Evolutionary conservation across 768 basidiomycete species (phyloP).

Genomic region (Russula earlei): DNA sequence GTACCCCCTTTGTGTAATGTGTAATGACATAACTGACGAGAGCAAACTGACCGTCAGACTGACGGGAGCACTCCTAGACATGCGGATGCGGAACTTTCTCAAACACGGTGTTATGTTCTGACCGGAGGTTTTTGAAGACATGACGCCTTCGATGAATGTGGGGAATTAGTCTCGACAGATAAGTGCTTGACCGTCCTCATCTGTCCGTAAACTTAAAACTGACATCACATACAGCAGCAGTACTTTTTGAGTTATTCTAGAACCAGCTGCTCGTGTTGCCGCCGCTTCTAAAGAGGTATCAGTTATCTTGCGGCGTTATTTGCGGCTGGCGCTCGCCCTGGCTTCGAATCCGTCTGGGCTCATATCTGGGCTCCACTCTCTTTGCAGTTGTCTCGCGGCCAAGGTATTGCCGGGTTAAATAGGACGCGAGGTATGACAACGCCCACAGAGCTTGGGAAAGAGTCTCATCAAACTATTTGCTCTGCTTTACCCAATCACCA

Average conservation of each 20-base stretch:
- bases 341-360: not conserved
- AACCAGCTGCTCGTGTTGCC: too few species aligned
- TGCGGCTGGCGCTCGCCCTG: not conserved
- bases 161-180: too few species aligned
- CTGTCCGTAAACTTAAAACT: not conserved
- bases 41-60: too few species aligned
- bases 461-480: not conserved
- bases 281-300: not conserved
- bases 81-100: too few species aligned
- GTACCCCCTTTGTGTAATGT: too few species aligned
- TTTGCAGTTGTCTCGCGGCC: not conserved
- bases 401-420: constrained; percentile 1
- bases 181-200: not conserved
- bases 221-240: too few species aligned
- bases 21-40: too few species aligned
- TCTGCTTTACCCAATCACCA: not conserved
- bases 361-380: not conserved
- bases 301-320: too few species aligned
- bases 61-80: too few species aligned
- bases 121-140: not conserved
- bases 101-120: not conserved
- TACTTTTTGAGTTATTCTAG: too few species aligned
- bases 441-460: not conserved
- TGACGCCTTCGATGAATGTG: too few species aligned
- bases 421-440: not conserved